Evolutionary conservation across 371 early-diverging fungal genomes (phyloP), one percentile per base, ranked within the genome.

Genomic region (Catenaria anguillulae): DNA sequence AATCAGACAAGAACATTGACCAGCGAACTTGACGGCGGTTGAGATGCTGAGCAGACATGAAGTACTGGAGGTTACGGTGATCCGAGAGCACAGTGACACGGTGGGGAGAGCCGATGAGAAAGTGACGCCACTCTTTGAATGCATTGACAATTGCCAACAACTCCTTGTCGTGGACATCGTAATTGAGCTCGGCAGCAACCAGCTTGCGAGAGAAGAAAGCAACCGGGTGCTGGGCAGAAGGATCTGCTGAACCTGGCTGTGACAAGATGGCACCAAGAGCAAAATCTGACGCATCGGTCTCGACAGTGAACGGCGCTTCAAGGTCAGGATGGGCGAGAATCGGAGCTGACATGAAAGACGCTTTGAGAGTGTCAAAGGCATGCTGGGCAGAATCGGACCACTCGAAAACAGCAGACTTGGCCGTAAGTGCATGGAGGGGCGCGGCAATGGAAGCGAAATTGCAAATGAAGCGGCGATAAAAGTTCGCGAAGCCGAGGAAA

Each of bases 401-500:
- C 45, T 17, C 17, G 2, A 4, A 43, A 4, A 23, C 19, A 8
- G 21, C 45, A 23, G 3, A 12, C 45, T 43, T 43, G 19, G 4
- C 2, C 19, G 45, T 43, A 23, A 43, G 45, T 21, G 4, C 10
- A 21, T 8, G 8, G 17, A 72, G 43, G 24, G 79, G 72, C 2
- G 17, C 10, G 2, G 45, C 45, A 17, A 43, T 43, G 21, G 19
- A 3, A 12, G 17, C 12, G 45, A 10, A 43, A 10, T 43, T 17
- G 19, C 21, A 19, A 23, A 43, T 43, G 56, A 79, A 82, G 2
- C 73, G 65, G 0, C 71, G 68, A 67, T 79, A 78, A 63, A 68
- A 83, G 31, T 77, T 77, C 10, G 71, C 63, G n/a, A 78, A 66
- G 0, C 84, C 84, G 1, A 81, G 64, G 64, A 84, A 80, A 0